Conservation (phyloP, 352 stramenopile species). For the Globisporangium radiosum region DNA sequence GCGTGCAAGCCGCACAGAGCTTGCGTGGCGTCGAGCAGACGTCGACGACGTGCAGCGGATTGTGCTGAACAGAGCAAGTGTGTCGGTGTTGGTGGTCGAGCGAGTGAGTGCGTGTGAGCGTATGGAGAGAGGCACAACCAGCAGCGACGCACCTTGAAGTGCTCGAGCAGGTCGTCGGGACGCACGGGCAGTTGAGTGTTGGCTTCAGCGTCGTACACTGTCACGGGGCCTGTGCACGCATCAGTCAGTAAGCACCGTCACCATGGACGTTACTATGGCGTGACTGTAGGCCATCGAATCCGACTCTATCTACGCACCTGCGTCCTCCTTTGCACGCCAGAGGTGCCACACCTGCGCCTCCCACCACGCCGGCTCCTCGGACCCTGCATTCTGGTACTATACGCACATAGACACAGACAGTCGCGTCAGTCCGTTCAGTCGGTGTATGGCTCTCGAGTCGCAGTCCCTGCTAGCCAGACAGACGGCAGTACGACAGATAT, state of each 20-base stretch:
- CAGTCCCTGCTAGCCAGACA: too few species aligned
- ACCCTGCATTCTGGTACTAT: conserved; percentile 70
- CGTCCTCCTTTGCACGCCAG: conserved; percentile 55
- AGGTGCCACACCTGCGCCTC: conserved; percentile 83
- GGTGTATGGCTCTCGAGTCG: not conserved
- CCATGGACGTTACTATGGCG: not conserved
- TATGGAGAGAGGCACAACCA: too few species aligned
- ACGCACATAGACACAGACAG: not conserved
- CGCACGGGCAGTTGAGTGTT: conserved; percentile 30
- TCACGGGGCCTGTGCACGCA: conserved; percentile 28
- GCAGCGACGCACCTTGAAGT: conserved; percentile 39
- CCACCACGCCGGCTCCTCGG: conserved; percentile 62
- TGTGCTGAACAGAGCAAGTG: conserved; percentile 21
- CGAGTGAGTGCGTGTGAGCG: not conserved
- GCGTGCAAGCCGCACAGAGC: conserved; percentile 38
- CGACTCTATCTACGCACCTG: conserved; percentile 21
- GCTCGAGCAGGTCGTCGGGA: conserved; percentile 38
- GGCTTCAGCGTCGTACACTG: conserved; percentile 43
- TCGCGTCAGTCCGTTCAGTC: not conserved
- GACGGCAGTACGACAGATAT: too few species aligned
- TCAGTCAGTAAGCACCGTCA: too few species aligned
- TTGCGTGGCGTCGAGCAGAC: conserved; percentile 36
- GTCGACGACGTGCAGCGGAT: conserved; percentile 71
- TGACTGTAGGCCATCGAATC: too few species aligned
- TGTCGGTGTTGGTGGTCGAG: too few species aligned